Evolutionary conservation across 768 basidiomycete species (phyloP).

Genomic region (Fistulinella prunicolor): DNA sequence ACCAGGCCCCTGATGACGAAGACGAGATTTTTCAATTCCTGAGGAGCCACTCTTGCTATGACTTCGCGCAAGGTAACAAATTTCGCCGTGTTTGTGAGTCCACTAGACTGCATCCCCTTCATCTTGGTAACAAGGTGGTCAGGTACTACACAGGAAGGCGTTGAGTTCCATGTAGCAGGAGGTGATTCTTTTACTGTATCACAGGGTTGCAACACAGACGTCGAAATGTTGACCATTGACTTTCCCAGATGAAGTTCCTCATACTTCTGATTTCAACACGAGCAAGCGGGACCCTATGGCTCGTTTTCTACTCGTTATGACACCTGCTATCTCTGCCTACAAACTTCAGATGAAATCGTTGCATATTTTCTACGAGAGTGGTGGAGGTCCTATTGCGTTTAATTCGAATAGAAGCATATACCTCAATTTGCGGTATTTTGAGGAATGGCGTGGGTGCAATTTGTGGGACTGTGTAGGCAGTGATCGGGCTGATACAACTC

Average conservation of each 20-base stretch:
- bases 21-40: not conserved
- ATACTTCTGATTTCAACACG: constrained; percentile 44
- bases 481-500: not conserved
- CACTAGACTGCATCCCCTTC: not conserved
- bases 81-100: not conserved
- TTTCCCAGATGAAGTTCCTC: constrained; percentile 51
- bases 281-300: constrained; percentile 50
- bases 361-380: constrained; percentile 79
- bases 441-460: constrained; percentile 73
- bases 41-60: not conserved
- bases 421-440: constrained; percentile 79
- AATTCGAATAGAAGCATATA: constrained; percentile 86
- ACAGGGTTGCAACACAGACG: not conserved
- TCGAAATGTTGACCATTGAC: not conserved
- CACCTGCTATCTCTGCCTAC: constrained; percentile 64
- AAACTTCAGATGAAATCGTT: constrained; percentile 63
- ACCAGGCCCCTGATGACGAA: not conserved
- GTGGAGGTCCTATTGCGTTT: constrained; percentile 87
- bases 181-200: not conserved
- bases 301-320: constrained; percentile 67
- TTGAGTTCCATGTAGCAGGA: not conserved
- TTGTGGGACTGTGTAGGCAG: no score
- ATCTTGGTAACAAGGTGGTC: not conserved
- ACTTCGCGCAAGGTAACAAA: not conserved
- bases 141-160: not conserved